Conservation (phyloP, 768 basidiomycete species). For the Collybia nuda region DNA sequence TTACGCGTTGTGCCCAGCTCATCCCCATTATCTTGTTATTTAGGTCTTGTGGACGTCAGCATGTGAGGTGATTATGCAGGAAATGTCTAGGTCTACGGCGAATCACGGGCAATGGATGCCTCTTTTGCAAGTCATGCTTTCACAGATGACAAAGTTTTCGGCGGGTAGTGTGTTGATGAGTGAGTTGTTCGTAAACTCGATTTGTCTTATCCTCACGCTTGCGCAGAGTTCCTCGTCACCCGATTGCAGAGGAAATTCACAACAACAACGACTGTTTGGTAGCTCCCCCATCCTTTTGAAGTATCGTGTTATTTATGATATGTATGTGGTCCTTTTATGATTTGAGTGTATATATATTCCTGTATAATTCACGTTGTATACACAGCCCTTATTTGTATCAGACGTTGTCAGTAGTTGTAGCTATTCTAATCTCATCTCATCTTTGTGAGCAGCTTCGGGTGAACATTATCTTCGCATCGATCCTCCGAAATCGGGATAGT, state of each 20-base stretch:
- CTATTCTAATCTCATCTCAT: too few species aligned
- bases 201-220: not conserved
- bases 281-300: not conserved
- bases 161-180: conserved; percentile 15
- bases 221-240: conserved; percentile 12
- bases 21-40: not conserved
- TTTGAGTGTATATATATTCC: too few species aligned
- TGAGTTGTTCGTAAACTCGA: conserved; percentile 1
- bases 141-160: conserved; percentile 16
- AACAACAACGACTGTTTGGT: conserved; percentile 8
- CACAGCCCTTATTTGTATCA: too few species aligned
- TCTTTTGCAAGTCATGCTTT: conserved; percentile 11
- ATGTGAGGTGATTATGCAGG: conserved; percentile 16
- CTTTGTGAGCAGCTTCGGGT: too few species aligned
- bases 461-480: too few species aligned
- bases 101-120: conserved; percentile 9
- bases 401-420: too few species aligned
- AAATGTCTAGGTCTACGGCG: conserved; percentile 5
- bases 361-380: too few species aligned
- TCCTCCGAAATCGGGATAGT: too few species aligned
- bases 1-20: not conserved
- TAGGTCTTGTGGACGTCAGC: conserved; percentile 18
- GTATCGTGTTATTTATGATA: too few species aligned
- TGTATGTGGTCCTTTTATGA: too few species aligned
- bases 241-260: conserved; percentile 13